Base-by-base conservation (phyloP, 208 protist species). In the Leishmania arabica region DNA sequence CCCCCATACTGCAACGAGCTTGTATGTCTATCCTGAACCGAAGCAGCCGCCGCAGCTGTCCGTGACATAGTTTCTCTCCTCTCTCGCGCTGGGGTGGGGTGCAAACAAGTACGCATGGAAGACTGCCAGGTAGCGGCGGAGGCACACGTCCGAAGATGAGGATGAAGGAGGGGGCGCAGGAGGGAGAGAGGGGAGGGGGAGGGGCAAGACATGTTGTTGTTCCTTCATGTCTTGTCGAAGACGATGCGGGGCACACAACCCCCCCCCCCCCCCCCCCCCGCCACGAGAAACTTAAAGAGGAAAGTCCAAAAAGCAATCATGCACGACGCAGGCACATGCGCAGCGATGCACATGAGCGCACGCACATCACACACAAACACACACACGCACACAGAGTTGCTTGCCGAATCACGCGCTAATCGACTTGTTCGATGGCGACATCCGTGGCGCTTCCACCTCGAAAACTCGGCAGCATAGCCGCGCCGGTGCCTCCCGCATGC, bases 351-450 rank as follows among this genome's bases (percentile, higher is more conserved):
- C 71, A 60, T 1, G 56, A 31, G 24, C 24, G 56, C 4, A 31
- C 56, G 5, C 56, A 31, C 56, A 0, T 13, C 34, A 56, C 71
- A 3, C 27, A 34, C 45, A 51, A 9, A 42, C 31, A 66, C 62
- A 21, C 62, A 5, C 58, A 21, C 62, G 15, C 58, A 47, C n/a
- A 15, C 34, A 13, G 17, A 27, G 68, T 11, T 34, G 68, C 68
- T 11, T 27, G 68, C 19, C 24, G 5, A 31, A 7, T 27, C 21
- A 31, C 21, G 40, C 1, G 17, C 64, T 74, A 78, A 37, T 83
- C 73, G 27, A 78, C 68, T 24, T 78, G 80, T 40, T 78, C 73
- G 37, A 78, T 72, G 9, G 80, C 53, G 17, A 77, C 24, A 37
- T 83, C 80, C 37, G 40, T 51, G 5, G 73, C 53, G 27, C 40